These are phyloP conservation scores for Bodo saltans DNA, from an alignment of 78 protist species.

Conservation along the genomic window DNA sequence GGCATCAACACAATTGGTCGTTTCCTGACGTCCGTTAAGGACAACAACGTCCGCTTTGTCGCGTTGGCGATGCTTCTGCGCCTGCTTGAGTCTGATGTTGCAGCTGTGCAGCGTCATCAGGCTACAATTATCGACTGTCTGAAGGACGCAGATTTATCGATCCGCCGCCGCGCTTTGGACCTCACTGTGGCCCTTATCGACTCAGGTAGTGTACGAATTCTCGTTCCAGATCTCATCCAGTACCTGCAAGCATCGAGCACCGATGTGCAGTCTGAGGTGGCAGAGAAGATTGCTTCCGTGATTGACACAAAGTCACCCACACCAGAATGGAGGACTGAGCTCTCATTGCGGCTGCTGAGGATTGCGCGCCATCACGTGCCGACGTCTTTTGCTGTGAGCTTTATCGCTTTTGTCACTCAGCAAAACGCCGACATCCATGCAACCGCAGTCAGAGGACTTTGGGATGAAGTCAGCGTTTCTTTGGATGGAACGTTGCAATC, in stretches of 20 bases:
- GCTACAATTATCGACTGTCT: constrained; percentile 93
- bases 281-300: constrained; percentile 66
- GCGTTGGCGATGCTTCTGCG: constrained; percentile 73
- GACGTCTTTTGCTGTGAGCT: background rate
- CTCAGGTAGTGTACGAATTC: constrained; percentile 21
- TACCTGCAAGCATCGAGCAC: constrained; percentile 54
- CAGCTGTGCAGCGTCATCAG: constrained; percentile 93
- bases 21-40: constrained; percentile 77
- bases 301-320: constrained; percentile 78
- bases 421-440: background rate
- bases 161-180: constrained; percentile 92
- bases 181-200: constrained; percentile 87
- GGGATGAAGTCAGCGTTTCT: background rate
- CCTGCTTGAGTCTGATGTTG: constrained; percentile 65
- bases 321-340: constrained; percentile 92
- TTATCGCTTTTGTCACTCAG: constrained; percentile 6
- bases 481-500: background rate
- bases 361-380: constrained; percentile 30
- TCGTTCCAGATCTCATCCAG: constrained; percentile 37
- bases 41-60: constrained; percentile 89
- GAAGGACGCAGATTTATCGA: constrained; percentile 91
- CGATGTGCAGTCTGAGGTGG: constrained; percentile 66
- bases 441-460: background rate
- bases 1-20: constrained; percentile 92
- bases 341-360: constrained; percentile 68